A percentile compares a stretch with the other conserved stretches of the same genome.
Evolutionary conservation across 2,329 filamentous ascomycete genomes (phyloP).

Genomic region (Colletotrichum echinochloae): DNA sequence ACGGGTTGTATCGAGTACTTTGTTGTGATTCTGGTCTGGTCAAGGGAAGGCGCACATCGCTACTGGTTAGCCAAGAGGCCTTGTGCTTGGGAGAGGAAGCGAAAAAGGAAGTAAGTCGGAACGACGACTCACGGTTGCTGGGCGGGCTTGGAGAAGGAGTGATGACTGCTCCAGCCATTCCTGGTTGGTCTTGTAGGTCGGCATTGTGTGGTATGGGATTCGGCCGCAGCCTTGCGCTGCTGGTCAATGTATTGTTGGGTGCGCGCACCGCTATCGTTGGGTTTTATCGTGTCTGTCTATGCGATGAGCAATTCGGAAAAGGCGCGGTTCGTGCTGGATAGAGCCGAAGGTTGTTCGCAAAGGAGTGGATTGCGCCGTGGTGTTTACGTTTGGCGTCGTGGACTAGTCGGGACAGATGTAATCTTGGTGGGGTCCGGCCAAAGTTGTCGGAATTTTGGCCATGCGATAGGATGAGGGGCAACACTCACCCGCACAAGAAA

Average conservation of each 20-base stretch:
- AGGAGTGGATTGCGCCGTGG: slow-evolving; percentile 2
- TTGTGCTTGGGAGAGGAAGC: neutral
- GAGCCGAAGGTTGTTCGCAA: neutral
- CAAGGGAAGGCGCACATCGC: slow-evolving; percentile 31
- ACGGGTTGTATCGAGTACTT: slow-evolving; percentile 81
- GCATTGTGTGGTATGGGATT: slow-evolving; percentile 68
- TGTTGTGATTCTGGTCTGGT: slow-evolving; percentile 88
- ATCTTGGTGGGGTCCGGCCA: slow-evolving; percentile 34
- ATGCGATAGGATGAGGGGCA: slow-evolving; percentile 14
- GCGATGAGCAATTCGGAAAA: neutral
- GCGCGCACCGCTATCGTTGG: neutral
- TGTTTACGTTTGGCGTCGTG: slow-evolving; percentile 18
- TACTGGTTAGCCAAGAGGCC: slow-evolving; percentile 7
- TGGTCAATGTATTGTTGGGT: neutral
- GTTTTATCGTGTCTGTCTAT: neutral
- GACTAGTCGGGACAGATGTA: slow-evolving; percentile 19
- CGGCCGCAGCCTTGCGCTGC: slow-evolving; percentile 11
- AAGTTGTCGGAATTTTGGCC: neutral
- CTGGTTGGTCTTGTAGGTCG: slow-evolving; percentile 83
- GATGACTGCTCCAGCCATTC: slow-evolving; percentile 92
- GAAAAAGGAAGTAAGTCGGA: slow-evolving; percentile 3
- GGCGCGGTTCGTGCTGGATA: neutral
- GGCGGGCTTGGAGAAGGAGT: slow-evolving; percentile 86
- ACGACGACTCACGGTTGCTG: slow-evolving; percentile 75
- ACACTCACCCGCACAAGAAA: slow-evolving; percentile 1